Evolutionary conservation across 305 asterid species (phyloP), one percentile per base, ranked within the genome.

Genomic region (Coffea humblotiana): DNA sequence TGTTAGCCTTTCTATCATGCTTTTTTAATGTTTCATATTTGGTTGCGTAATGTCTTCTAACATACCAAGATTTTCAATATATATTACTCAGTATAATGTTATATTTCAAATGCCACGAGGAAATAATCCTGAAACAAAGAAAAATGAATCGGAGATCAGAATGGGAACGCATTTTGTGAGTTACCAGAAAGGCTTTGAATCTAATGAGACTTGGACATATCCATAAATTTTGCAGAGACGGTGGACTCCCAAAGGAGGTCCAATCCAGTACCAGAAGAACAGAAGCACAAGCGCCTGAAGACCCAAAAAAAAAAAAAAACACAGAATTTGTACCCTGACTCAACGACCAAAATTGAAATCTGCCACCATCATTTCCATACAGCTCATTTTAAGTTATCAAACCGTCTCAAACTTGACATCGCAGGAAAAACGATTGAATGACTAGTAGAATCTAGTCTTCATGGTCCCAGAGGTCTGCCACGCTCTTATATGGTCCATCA

Each of bases 381-480:
- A 25, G 66, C 47, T 52, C 35, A 52, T 73, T 40, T 40, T 40
- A 40, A 3, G 43, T 40, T 5, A 3, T 40, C 43, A 40, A 40
- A 40, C 43, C 43, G 5, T 40, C 43, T 40, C 43, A 40, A 40
- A 3, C 43, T 8, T 6, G 21, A 16, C 48, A 75, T 37, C 37
- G 8, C 14, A 65, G 3, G 16, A 35, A 16, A 19, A 37, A 25
- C 16, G 5, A 40, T 8, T 14, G 13, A 2, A 15, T 14, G 13
- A 2, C 43, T 40, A 40, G 43, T 14, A 60, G 49, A 3, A n/a
- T 66, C 82, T 82, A 87, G 54, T 84, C 93, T 85, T 90, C 92
- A 58, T 88, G 83, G 75, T 92, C 96, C 97, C 97, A 93, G 27
- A 93, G 56, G 49, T 93, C 92, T 6, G 90, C 92, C 9, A 40